Evolutionary conservation across 495 filamentous ascomycete species (phyloP).

Genomic region (Neurospora sp.): DNA sequence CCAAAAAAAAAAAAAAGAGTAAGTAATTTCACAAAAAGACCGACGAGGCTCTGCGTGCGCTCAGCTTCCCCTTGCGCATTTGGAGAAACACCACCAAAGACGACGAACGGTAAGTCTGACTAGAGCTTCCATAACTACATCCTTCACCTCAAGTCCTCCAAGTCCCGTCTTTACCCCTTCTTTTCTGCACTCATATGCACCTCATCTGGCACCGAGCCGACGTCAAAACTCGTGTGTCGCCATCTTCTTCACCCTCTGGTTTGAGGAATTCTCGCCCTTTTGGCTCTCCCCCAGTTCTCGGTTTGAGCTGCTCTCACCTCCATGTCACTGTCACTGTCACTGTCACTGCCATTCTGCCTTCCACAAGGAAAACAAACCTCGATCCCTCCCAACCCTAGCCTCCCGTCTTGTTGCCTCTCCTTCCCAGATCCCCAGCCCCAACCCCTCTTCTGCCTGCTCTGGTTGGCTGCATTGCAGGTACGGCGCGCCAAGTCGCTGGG

Average conservation of each 20-base stretch:
- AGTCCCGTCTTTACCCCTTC: not conserved
- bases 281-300: not conserved
- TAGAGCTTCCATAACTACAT: not conserved
- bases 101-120: not conserved
- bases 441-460: slow-evolving; percentile 20
- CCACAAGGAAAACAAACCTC: slow-evolving; percentile 22
- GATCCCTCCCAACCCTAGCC: not conserved
- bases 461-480: slow-evolving; percentile 22
- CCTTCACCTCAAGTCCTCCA: not conserved
- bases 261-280: not conserved
- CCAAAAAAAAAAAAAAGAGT: not conserved
- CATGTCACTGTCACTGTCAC: not conserved
- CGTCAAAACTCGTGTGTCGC: not conserved
- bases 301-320: slow-evolving; percentile 1
- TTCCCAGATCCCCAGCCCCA: slow-evolving; percentile 7
- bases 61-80: not conserved
- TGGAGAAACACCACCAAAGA: not conserved
- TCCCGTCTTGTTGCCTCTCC: slow-evolving; percentile 14
- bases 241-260: not conserved
- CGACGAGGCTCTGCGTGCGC: not conserved
- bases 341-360: slow-evolving; percentile 7
- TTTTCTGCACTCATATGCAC: not conserved
- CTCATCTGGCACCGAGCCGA: not conserved
- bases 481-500: slow-evolving; percentile 20
- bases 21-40: not conserved